These are phyloP conservation scores for Aspergillus quadrilineatus DNA, from an alignment of 2,329 filamentous ascomycete species.

Conservation along the genomic window DNA sequence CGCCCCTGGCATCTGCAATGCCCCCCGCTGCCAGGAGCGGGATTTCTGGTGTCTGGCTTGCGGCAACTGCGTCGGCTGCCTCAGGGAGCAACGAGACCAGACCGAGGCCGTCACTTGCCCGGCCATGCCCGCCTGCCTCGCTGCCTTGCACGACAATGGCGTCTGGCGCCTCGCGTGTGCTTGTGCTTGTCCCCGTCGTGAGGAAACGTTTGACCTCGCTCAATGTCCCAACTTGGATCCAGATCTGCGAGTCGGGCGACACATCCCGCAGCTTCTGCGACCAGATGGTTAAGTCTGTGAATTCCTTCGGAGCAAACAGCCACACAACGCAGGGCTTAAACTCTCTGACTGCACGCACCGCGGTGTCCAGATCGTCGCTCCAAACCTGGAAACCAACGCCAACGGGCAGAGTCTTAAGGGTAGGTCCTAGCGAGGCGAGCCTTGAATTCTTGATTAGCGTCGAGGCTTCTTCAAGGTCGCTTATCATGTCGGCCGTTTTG, in stretches of 20 bases:
- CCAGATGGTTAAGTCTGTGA: constrained; percentile 47
- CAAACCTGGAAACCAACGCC: constrained; percentile 46
- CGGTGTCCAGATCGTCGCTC: constrained; percentile 36
- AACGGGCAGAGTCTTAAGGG: constrained; percentile 28
- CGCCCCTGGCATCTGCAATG: constrained; percentile 53
- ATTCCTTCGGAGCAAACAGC: constrained; percentile 41
- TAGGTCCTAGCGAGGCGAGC: constrained; percentile 1
- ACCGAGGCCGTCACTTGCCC: constrained; percentile 47
- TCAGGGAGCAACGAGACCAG: constrained; percentile 55
- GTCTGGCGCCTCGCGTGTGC: constrained; percentile 42
- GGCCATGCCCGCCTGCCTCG: constrained; percentile 58
- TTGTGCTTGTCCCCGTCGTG: constrained; percentile 33
- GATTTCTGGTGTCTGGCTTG: constrained; percentile 29
- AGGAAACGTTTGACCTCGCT: constrained; percentile 39
- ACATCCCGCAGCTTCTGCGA: constrained; percentile 43
- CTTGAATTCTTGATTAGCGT: constrained; percentile 22
- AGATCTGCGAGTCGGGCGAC: constrained; percentile 49
- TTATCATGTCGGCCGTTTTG: constrained; percentile 32
- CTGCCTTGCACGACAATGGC: constrained; percentile 56
- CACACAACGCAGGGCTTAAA: constrained; percentile 44
- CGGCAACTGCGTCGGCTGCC: constrained; percentile 44
- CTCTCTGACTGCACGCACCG: constrained; percentile 31
- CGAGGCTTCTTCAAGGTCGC: constrained; percentile 35
- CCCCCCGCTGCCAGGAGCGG: constrained; percentile 55
- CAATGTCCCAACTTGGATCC: constrained; percentile 57